Evolutionary conservation across 441 rosid genomes (phyloP).

Genomic region (Raphanus hybrid): DNA sequence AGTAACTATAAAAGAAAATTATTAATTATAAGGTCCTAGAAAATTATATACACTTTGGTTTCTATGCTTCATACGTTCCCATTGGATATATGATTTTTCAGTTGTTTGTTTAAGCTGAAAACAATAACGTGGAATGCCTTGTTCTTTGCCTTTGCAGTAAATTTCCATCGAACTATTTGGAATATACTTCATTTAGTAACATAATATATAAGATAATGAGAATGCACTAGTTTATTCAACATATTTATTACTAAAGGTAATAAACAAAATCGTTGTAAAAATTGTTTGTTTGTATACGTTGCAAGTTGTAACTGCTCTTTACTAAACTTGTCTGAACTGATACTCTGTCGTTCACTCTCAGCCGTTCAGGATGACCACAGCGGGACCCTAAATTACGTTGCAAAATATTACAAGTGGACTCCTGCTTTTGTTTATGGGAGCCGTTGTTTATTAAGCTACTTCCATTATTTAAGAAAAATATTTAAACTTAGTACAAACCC

Average conservation of each 20-base stretch:
- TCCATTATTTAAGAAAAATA: no score
- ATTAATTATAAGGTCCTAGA: neutral
- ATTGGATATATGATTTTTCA: neutral
- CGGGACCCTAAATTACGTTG: no score
- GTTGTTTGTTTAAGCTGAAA: neutral
- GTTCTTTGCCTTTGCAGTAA: neutral
- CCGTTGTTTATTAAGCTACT: no score
- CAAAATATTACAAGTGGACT: no score
- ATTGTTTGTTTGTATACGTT: neutral
- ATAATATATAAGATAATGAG: neutral
- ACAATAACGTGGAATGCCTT: neutral
- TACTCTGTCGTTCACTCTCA: conserved; percentile 28
- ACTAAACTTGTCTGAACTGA: conserved; percentile 21
- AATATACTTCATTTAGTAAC: neutral
- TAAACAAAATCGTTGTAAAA: neutral
- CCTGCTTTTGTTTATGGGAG: no score
- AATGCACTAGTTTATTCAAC: neutral
- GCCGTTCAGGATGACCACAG: conserved; percentile 21
- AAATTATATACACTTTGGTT: neutral
- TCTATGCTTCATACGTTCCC: neutral
- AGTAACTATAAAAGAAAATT: neutral
- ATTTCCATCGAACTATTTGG: conserved; percentile 1
- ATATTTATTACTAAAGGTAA: neutral
- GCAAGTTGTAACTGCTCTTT: conserved; percentile 26
- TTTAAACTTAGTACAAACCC: no score